Evolutionary conservation across 768 basidiomycete genomes (phyloP), one percentile per base, ranked within the genome.

Genomic region (Rhodotorula taiwanensis): DNA sequence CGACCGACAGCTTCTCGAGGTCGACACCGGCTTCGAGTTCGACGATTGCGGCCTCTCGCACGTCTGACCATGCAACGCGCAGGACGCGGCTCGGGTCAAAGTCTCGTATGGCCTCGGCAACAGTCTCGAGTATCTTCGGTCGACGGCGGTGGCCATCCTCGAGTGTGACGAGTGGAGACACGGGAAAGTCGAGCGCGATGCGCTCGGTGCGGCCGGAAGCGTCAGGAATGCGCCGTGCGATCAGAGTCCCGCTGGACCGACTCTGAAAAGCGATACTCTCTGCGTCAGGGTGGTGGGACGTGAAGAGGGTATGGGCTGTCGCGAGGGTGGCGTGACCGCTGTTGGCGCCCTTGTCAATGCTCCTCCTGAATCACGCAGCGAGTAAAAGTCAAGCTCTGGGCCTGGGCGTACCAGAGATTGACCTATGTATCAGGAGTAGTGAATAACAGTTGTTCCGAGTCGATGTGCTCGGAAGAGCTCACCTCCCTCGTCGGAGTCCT

Each of bases 311-410:
- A 27, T 71, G 55, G 1, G 76, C 72, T 0, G 73, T 62, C 0
- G 74, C 76, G 52, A 77, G 70, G 14, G 77, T 76, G 7, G 73
- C 76, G 58, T 77, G 76, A 20, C 76, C 76, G 55, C 61, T 62
- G 11, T 25, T 6, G 4, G n/a, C 8, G 45, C 42, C 14, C n/a
- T n/a, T n/a, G n/a, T n/a, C n/a, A n/a, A n/a, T n/a, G n/a, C n/a
- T n/a, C n/a, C n/a, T n/a, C n/a, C n/a, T n/a, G n/a, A n/a, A n/a
- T n/a, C n/a, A n/a, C n/a, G n/a, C n/a, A 16, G 7, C 15, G 15
- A 16, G 14, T 15, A 16, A 7, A 43, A 15, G n/a, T n/a, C n/a
- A n/a, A n/a, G n/a, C n/a, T n/a, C n/a, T n/a, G n/a, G n/a, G n/a
- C n/a, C n/a, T n/a, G n/a, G n/a, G n/a, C n/a, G n/a, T n/a, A n/a